Base-by-base conservation (phyloP, 768 basidiomycete species). In the Trametes sanguinea region DNA sequence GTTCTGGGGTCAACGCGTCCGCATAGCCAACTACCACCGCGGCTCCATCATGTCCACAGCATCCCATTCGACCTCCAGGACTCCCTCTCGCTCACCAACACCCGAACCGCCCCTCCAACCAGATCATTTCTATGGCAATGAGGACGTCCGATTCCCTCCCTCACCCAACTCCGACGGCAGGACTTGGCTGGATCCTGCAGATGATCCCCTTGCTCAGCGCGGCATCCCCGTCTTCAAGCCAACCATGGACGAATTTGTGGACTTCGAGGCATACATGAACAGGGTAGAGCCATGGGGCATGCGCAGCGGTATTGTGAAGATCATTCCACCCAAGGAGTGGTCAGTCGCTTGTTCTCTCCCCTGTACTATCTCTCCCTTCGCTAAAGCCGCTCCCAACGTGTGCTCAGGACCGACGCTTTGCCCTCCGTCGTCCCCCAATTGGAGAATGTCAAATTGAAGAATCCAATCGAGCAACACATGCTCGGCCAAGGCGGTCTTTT, bases 181-280 rank as follows among this genome's bases (percentile, higher is more conserved):
- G 63, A 77, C 80, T 40, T 90, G 86, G 85, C 78, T 92, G 37
- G 83, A 86, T 66, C 92, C 92, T 16, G 80, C 80, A 32, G 90
- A 92, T 69, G 92, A 94, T 78, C 90, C 86, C 29, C 71, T 86
- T 32, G 91, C 92, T 0, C 84, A 87, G 68, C 89, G 91, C 51
- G 97, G 96, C 40, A 96, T 98, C 48, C 97, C 96, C 5, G 94
- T 99, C 10, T 99, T 99, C 82, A 90, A 86, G 72, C 97, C 97
- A 8, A 86, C 90, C 2, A 89, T 95, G 85, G 88, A 89, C 53
- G 94, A 98, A 68, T 97, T 97, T 68, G 73, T 80, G 63, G 92
- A 95, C 75, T 98, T 98, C 74, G 96, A 99, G 70, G 87, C 72
- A 10, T 98, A 93, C 73, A 89, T 97, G 83, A 87, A 84, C 65